Evolutionary conservation across 805 yeast genomes (phyloP).

Genomic region (Teunomyces funiuensis): DNA sequence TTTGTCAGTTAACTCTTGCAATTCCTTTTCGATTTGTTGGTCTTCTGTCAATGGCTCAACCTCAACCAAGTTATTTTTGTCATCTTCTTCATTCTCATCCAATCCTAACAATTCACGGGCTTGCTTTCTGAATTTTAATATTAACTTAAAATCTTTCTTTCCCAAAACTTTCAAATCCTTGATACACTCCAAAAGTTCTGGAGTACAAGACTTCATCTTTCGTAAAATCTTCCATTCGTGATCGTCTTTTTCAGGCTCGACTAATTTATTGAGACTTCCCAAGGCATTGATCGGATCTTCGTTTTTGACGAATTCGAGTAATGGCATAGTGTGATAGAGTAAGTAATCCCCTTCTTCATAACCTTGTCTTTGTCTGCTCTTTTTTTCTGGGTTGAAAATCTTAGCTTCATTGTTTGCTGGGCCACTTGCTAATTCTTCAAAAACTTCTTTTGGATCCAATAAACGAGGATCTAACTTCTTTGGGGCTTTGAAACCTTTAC

Average conservation of each 20-base stretch:
- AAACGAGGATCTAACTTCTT: slow-evolving; percentile 90
- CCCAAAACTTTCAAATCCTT: slow-evolving; percentile 94
- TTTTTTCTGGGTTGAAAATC: slow-evolving; percentile 91
- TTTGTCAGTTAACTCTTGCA: slow-evolving; percentile 68
- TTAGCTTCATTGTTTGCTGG: slow-evolving; percentile 82
- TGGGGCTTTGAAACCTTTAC: slow-evolving; percentile 95
- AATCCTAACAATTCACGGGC: slow-evolving; percentile 78
- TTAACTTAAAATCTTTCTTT: slow-evolving; percentile 83
- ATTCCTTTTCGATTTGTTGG: slow-evolving; percentile 83
- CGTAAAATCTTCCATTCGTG: slow-evolving; percentile 71
- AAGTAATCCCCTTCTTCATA: slow-evolving; percentile 90
- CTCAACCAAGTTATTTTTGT: slow-evolving; percentile 50
- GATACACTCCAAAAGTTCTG: slow-evolving; percentile 77
- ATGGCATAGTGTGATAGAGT: slow-evolving; percentile 65
- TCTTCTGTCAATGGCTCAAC: slow-evolving; percentile 80
- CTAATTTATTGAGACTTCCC: slow-evolving; percentile 69
- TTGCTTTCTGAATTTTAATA: slow-evolving; percentile 84
- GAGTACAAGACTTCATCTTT: slow-evolving; percentile 73
- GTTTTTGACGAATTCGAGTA: slow-evolving; percentile 76
- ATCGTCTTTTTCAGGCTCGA: slow-evolving; percentile 53
- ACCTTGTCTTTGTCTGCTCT: slow-evolving; percentile 90
- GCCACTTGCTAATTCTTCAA: slow-evolving; percentile 77
- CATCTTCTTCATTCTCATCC: slow-evolving; percentile 54
- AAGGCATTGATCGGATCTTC: slow-evolving; percentile 82
- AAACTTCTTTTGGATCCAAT: slow-evolving; percentile 88